These are phyloP conservation scores for Phytophthora vignae DNA, from an alignment of 352 stramenopile species.

Conservation along the genomic window DNA sequence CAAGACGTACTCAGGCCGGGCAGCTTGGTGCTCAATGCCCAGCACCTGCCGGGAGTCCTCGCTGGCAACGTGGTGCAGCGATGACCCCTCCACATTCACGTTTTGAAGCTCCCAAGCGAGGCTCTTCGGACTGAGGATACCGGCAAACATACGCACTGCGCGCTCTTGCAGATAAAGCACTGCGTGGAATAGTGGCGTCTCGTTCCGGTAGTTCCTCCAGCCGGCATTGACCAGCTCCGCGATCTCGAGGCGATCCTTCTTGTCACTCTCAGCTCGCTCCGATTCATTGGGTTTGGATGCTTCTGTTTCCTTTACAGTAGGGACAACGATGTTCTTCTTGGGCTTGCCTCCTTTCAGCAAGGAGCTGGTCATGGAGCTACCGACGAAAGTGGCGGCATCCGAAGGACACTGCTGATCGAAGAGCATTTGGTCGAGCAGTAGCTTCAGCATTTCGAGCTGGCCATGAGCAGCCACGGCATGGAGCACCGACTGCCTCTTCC, in stretches of 20 bases:
- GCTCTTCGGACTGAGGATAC: slow-evolving; percentile 48
- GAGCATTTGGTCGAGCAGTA: slow-evolving; percentile 62
- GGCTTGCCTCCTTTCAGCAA: slow-evolving; percentile 18
- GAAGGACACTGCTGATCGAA: slow-evolving; percentile 46
- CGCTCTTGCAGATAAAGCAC: slow-evolving; percentile 61
- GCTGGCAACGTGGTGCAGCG: slow-evolving; percentile 63
- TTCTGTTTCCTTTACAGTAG: slow-evolving; percentile 19
- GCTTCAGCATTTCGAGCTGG: slow-evolving; percentile 55
- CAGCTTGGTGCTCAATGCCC: slow-evolving; percentile 35
- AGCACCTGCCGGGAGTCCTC: slow-evolving; percentile 45
- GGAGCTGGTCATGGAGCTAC: slow-evolving; percentile 18
- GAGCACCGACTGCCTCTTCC: slow-evolving; percentile 71
- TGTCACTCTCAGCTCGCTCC: background rate
- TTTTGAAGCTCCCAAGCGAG: slow-evolving; percentile 61
- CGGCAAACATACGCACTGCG: slow-evolving; percentile 47
- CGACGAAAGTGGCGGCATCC: slow-evolving; percentile 16
- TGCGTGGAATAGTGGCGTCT: slow-evolving; percentile 75
- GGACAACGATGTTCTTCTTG: slow-evolving; percentile 34
- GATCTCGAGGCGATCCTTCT: slow-evolving; percentile 33
- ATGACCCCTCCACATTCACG: slow-evolving; percentile 81
- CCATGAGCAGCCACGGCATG: slow-evolving; percentile 67
- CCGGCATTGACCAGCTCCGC: slow-evolving; percentile 36
- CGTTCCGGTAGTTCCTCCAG: slow-evolving; percentile 74
- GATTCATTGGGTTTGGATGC: background rate
- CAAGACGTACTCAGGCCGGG: slow-evolving; percentile 69